Evolutionary conservation across 768 basidiomycete genomes (phyloP), one percentile per base, ranked within the genome.

Genomic region (Boletus tylopilopsis): DNA sequence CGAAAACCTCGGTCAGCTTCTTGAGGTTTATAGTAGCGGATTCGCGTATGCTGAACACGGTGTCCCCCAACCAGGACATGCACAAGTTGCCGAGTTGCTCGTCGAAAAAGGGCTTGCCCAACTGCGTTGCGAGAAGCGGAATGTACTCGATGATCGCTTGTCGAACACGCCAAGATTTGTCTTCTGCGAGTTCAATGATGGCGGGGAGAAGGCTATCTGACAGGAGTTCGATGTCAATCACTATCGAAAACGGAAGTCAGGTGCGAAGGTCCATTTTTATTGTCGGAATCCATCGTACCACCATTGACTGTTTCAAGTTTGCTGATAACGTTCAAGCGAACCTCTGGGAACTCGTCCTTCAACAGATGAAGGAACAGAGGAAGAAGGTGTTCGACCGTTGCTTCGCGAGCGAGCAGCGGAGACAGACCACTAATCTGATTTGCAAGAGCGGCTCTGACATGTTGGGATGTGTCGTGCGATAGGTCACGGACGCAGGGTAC

Each of bases 101-200:
- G 68, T 99, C 94, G 67, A 99, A 99, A 74, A 98, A 98, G 23
- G 86, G 77, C 60, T 91, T 91, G 46, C 96, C 96, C 49, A 99
- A 80, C 67, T 99, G 96, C n/a, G 87, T 94, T 36, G 96, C 94
- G 39, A 99, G 86, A 19, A 98, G 81, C n/a, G 96, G 96, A 60
- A 99, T 90, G 73, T 99, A 97, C 71, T 98, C 96, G 70, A 99
- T 99, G 73, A 99, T 98, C 8, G 96, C 96, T 70, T 99, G 96
- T 59, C 96, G 87, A 18, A 99, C 95, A 24, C 96, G 88, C 96
- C 96, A 99, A 53, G 96, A 96, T 68, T 98, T 99, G 76, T 99
- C 96, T 69, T 98, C 95, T 8, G 96, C 96, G 29, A 99, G 77
- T 65, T 98, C 91, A 54, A 98, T 90, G 57, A 99, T 98, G 32